Base-by-base conservation (phyloP, 305 asterid species). In the Fraxinus angustifolia region DNA sequence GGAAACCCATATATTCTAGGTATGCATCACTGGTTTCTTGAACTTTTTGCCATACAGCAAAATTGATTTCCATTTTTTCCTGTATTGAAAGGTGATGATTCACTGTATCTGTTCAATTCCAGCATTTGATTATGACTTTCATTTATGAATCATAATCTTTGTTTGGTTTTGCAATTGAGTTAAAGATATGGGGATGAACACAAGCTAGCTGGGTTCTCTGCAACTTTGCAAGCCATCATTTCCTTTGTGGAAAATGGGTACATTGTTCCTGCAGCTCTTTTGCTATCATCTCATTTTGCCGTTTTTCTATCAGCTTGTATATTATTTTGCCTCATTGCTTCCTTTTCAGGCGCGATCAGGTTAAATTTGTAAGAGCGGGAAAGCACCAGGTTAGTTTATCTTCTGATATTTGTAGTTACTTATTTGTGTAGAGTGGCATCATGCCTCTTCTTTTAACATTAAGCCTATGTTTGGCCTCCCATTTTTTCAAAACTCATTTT, bases 1-100 rank as follows among this genome's bases (percentile, higher is more conserved):
- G 99, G 72, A 96, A 96, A 87, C 99, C 99, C 48, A 93, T 96
- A 79, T 96, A 94, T 86, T 91, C 99, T 16, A 96, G 99, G 99
- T 95, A 81, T 78, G 85, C 76, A 60, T 81, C 79, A 30, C 62
- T 75, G 48, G 30, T 53, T 23, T 21, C 50, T 77, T 75, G 14
- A 45, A 75, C 35, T 34, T 81, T 82, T 8, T 21, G 40, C 68
- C 19, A 53, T 73, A 14, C 36, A 56, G 82, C 80, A 65, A 3
- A 31, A 76, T 67, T 68, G 8, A 14, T 11, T 56, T n/a, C 67
- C n/a, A 36, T 78, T 78, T 21, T 72, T 21, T 12, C 35, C 78
- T 23, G 35, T 36, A 26, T 62, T 40, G 45, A 38, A 70, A 82
- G 60, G n/a, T 36, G 65, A 79, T 56, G 50, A 81, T 78, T 36